phyloP scores from a whole-genome alignment of 495 filamentous ascomycete genomes.

The Podospora pseudocomata region DNA sequence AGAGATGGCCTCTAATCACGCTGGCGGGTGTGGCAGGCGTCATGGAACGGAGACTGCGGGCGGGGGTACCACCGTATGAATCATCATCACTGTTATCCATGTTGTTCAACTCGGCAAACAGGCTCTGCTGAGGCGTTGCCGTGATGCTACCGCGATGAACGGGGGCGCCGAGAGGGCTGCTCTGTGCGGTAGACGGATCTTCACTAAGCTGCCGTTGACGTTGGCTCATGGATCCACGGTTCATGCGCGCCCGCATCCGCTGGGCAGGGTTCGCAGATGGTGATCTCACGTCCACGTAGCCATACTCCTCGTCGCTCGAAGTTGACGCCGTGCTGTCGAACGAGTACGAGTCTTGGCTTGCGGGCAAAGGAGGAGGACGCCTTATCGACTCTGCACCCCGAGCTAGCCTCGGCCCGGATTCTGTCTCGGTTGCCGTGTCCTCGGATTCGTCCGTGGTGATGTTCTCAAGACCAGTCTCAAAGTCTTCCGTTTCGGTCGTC shows the following conservation, averaged over 20 bases:
- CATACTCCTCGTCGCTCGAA: conserved; percentile 70
- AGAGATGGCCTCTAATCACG: conserved; percentile 33
- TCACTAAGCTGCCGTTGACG: conserved; percentile 65
- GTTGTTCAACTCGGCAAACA: conserved; percentile 86
- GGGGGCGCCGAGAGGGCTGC: conserved; percentile 52
- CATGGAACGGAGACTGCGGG: conserved; percentile 46
- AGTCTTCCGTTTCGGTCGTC: conserved; percentile 65
- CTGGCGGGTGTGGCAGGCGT: conserved; percentile 37
- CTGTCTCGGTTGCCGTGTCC: conserved; percentile 71
- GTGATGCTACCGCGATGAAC: conserved; percentile 39
- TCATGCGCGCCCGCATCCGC: conserved; percentile 65
- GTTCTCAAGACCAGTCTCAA: conserved; percentile 79
- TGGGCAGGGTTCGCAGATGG: conserved; percentile 59
- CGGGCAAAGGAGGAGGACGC: conserved; percentile 32
- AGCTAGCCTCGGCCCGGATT: conserved; percentile 66
- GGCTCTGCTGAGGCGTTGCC: conserved; percentile 60
- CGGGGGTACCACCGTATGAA: conserved; percentile 36
- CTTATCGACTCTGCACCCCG: conserved; percentile 42
- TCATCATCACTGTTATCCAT: conserved; percentile 66
- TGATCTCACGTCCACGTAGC: conserved; percentile 49
- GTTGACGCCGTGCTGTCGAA: conserved; percentile 88
- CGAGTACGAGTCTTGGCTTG: conserved; percentile 55
- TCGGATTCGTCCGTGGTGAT: conserved; percentile 58
- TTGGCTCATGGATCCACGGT: conserved; percentile 54
- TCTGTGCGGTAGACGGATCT: conserved; percentile 45